Base-by-base conservation (phyloP, 2,329 filamentous ascomycete species). In the Pseudocercospora fuligena region DNA sequence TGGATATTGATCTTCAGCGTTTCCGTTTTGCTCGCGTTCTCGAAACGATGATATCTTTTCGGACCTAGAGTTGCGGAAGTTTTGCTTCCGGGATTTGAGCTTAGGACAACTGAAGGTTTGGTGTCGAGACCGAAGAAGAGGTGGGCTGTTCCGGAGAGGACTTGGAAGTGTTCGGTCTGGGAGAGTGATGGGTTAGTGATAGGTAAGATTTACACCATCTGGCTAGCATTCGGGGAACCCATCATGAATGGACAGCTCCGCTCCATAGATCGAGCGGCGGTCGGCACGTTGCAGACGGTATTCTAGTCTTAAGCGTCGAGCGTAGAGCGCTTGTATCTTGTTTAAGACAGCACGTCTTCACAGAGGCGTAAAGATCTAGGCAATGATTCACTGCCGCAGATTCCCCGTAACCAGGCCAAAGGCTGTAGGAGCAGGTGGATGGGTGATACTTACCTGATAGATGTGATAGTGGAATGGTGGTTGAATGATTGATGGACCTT, bases 401-500 rank as follows among this genome's bases (percentile, higher is more conserved):
- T 46, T 46, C 19, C 8, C 43, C 43, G 43, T 4, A 5, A 4
- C 3, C 43, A 4, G 14, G 40, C 40, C 19, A 16, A 8, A 46
- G 5, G 40, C 5, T 19, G 40, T 46, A 16, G 40, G n/a, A n/a
- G n/a, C n/a, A n/a, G n/a, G n/a, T n/a, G n/a, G n/a, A n/a, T n/a
- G n/a, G n/a, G 4, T n/a, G 7, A 21, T 16, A 54, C 11, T 31
- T 54, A 27, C 51, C n/a, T 72, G 70, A 61, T 70, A 72, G 53
- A 72, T 72, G 68, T 72, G 70, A 46, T 68, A 72, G 63, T 72
- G 70, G 61, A 72, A 69, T 2, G 70, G 70, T 5, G 70, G 70
- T 33, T 72, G 70, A 14, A 72, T 66, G 29, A 72, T 69, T 33
- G 70, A 72, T 43, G 70, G 61, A 9, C 64, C 68, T 47, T 69